Evolutionary conservation across 1,284 basidiomycete species (phyloP).

Genomic region (Ganoderma lingzhi): DNA sequence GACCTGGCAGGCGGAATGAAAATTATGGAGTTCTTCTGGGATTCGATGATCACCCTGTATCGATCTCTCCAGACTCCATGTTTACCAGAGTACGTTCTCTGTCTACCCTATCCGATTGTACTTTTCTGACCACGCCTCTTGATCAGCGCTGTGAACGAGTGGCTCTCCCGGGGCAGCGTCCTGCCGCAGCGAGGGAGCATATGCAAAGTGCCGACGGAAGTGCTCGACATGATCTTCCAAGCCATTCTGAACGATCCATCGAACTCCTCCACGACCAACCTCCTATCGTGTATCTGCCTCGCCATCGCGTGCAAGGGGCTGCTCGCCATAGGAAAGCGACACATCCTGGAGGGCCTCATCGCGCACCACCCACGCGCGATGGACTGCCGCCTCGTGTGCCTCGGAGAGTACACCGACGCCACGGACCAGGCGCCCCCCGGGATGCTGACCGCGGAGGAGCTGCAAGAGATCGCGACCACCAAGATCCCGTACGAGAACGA

Average conservation of each 20-base stretch:
- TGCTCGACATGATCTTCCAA: constrained; percentile 1
- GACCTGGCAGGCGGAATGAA: background rate
- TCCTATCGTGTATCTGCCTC: constrained; percentile 2
- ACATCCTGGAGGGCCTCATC: constrained; percentile 1
- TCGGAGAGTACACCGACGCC: constrained; percentile 17
- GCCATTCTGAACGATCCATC: background rate
- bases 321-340: constrained; percentile 12
- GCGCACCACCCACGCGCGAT: constrained; percentile 12
- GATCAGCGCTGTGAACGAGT: background rate
- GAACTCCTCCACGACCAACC: background rate
- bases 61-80: background rate
- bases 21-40: background rate
- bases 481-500: background rate
- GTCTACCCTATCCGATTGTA: too few relatives aligned
- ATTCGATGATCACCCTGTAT: background rate
- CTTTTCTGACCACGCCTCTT: background rate
- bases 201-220: background rate
- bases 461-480: constrained; percentile 1
- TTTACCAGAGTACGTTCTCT: background rate
- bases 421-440: constrained; percentile 19
- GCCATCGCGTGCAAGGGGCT: constrained; percentile 24
- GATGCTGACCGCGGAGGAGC: constrained; percentile 23
- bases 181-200: background rate
- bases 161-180: background rate
- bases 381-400: constrained; percentile 27